Base-by-base conservation (phyloP, 1,139 yeast species). In the Candida smagusa region DNA sequence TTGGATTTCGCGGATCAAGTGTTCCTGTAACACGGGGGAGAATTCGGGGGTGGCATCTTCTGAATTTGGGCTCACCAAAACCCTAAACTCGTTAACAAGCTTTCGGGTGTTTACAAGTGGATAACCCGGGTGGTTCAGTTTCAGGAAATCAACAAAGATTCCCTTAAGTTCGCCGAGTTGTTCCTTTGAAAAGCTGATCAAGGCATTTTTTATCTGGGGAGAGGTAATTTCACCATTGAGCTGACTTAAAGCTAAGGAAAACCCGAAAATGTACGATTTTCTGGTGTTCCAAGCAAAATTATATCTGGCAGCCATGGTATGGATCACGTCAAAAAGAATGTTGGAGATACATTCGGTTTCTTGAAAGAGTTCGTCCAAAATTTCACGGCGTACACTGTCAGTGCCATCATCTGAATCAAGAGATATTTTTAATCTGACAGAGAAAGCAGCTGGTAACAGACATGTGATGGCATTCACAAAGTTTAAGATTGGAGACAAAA, bases 1-100 rank as follows among this genome's bases (percentile, higher is more conserved):
- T 26, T 45, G 48, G 3, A 72, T 51, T 2, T 58, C 57, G 5
- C 57, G 46, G 1, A 60, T 36, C 4, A 49, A 37, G 2, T 42
- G 46, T 2, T 61, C 38, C 7, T 48, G 50, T 1, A 39, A 35
- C 2, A 31, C 12, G 19, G 35, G 25, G 12, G 35, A 24, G 7
- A 42, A 28, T 30, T 7, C 27, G 22, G 4, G 26, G 16, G 9
- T 12, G 9, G 22, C 11, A 12, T 7, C 25, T 26, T 7, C 25
- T 16, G 26, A n/a, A 9, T 9, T 33, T 33, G 27, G 16, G 21
- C 25, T 19, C 11, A 31, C 16, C 11, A 33, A 16, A 5, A 13
- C 22, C 6, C 30, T 24, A 19, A 36, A 39, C 6, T 31, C 33
- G 4, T 24, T 30, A 2, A 39, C 37, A 7, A 39, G 31, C 6